Conservation (phyloP, 306 rosid species). For the Potentilla sterilis region DNA sequence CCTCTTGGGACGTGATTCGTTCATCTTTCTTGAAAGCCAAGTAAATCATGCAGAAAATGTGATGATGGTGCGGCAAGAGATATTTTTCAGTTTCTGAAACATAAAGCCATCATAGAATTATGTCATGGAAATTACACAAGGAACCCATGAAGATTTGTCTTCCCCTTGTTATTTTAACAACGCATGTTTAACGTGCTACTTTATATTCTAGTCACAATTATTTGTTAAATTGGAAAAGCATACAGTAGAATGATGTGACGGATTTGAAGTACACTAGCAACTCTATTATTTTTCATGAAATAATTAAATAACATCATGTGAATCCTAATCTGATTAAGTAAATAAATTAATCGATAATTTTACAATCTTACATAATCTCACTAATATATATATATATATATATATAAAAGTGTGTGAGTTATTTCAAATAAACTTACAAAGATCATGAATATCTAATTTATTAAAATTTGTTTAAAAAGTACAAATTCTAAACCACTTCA, state of each 20-base stretch:
- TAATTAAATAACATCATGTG: too few species aligned
- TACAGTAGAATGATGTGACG: not conserved
- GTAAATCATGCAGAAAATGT: slow-evolving; percentile 34
- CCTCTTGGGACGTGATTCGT: slow-evolving; percentile 20
- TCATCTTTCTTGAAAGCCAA: slow-evolving; percentile 32
- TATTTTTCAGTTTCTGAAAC: slow-evolving; percentile 5
- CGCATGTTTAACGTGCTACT: not conserved
- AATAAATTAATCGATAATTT: too few species aligned
- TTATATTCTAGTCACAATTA: not conserved
- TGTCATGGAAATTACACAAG: not conserved
- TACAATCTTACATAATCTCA: too few species aligned
- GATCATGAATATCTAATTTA: too few species aligned
- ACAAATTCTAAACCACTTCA: too few species aligned
- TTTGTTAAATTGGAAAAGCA: not conserved
- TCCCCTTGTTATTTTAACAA: not conserved
- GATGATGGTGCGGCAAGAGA: not conserved
- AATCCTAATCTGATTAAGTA: too few species aligned
- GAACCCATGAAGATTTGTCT: not conserved
- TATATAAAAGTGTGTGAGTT: too few species aligned
- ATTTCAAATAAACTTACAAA: too few species aligned
- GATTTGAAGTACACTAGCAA: too few species aligned
- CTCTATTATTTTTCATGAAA: too few species aligned
- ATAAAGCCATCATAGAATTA: slow-evolving; percentile 1
- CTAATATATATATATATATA: too few species aligned
- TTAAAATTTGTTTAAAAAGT: too few species aligned